A percentile compares a stretch with the other conserved stretches of the same genome.
These are phyloP conservation scores for Raphanus raphanistrum DNA, from an alignment of 345 rosid species.

Conservation along the genomic window DNA sequence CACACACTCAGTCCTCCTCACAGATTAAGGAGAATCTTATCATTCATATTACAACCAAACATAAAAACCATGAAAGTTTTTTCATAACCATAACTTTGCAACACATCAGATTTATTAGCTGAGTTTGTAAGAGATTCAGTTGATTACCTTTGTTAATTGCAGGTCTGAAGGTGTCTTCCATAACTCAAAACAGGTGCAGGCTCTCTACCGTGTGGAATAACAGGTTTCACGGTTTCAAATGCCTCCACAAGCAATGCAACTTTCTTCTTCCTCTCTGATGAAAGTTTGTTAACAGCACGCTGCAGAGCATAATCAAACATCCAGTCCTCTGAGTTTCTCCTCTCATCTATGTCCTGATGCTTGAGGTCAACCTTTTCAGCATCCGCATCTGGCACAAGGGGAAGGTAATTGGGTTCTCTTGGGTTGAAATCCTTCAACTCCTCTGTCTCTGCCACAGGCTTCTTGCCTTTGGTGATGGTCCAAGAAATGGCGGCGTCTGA, in stretches of 20 bases:
- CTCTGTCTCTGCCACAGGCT: conserved; percentile 33
- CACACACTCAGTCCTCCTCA: conserved; percentile 17
- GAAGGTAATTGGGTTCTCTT: conserved; percentile 77
- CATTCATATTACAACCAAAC: conserved; percentile 22
- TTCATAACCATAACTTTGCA: conserved; percentile 13
- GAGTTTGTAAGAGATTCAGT: conserved; percentile 2
- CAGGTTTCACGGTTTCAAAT: conserved; percentile 73
- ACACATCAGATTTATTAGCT: background rate
- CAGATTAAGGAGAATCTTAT: conserved; percentile 12
- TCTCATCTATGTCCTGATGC: conserved; percentile 73
- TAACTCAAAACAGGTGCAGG: conserved; percentile 48
- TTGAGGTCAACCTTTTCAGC: conserved; percentile 71
- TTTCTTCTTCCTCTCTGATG: conserved; percentile 74
- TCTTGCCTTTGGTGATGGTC: conserved; percentile 45
- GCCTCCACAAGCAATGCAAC: conserved; percentile 95
- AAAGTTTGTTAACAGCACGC: conserved; percentile 72
- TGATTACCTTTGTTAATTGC: conserved; percentile 49
- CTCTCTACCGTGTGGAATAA: conserved; percentile 40
- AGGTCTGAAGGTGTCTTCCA: conserved; percentile 69
- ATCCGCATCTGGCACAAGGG: conserved; percentile 55
- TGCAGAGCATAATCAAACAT: conserved; percentile 88
- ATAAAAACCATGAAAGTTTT: conserved; percentile 25
- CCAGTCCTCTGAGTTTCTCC: conserved; percentile 86
- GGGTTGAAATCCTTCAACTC: conserved; percentile 64
- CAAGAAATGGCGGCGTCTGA: conserved; percentile 38